A percentile compares a stretch with the other conserved stretches of the same genome.
Conservation (phyloP, 1,139 yeast species). For the Candida anutae region DNA sequence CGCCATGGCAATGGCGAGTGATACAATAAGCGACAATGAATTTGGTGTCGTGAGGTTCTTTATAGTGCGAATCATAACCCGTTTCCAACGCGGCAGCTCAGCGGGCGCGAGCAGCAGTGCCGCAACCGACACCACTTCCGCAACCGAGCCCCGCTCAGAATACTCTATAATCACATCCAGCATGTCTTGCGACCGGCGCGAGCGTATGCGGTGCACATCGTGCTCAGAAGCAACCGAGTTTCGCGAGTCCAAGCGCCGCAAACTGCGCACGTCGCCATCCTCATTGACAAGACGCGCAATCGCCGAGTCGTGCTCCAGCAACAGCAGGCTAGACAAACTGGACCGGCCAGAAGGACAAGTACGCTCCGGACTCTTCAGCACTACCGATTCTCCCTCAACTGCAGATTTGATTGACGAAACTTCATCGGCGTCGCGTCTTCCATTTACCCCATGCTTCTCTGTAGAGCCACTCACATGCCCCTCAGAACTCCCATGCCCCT, state of each 20-base stretch:
- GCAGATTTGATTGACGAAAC: not conserved
- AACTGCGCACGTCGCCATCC: not conserved
- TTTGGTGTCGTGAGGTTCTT: conserved; percentile 66
- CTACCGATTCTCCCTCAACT: not conserved
- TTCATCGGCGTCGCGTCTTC: not conserved
- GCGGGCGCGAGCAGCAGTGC: not conserved
- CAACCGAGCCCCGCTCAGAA: conserved; percentile 27
- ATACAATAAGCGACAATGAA: conserved; percentile 53
- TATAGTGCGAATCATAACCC: conserved; percentile 14
- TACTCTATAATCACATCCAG: conserved; percentile 55
- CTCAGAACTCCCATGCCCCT: too few species aligned
- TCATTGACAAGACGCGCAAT: not conserved
- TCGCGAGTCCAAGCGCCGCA: not conserved
- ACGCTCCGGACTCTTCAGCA: not conserved
- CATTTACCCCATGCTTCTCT: too few species aligned
- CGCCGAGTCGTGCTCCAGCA: not conserved
- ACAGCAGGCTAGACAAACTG: not conserved
- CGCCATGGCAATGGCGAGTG: conserved; percentile 66
- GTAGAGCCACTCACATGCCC: too few species aligned
- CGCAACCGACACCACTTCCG: not conserved
- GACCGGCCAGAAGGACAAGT: not conserved
- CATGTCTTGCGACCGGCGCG: conserved; percentile 41
- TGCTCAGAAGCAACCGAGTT: not conserved
- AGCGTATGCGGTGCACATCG: not conserved
- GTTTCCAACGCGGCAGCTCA: not conserved